A percentile compares a stretch with the other conserved stretches of the same genome.
Evolutionary conservation across 1,284 basidiomycete genomes (phyloP).

Genomic region (Ustilago bromivora): DNA sequence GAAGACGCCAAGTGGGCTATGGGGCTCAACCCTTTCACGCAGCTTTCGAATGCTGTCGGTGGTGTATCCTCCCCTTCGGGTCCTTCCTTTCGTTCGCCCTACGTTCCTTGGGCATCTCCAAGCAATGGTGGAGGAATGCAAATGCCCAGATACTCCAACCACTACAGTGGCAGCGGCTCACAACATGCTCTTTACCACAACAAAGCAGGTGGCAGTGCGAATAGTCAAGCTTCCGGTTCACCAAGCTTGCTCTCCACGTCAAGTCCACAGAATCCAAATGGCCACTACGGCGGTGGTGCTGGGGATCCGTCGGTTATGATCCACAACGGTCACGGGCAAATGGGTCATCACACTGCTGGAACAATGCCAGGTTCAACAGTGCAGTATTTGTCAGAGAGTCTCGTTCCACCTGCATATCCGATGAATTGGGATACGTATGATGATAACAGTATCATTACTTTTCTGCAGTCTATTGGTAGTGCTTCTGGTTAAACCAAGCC

Average conservation of each 20-base stretch:
- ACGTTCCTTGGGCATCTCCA: constrained; percentile 23
- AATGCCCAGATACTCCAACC: constrained; percentile 17
- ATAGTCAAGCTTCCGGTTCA: constrained; percentile 36
- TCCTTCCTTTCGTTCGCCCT: constrained; percentile 21
- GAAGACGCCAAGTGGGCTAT: constrained; percentile 52
- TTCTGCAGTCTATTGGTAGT: constrained; percentile 45
- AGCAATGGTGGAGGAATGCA: constrained; percentile 16
- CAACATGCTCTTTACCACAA: constrained; percentile 34
- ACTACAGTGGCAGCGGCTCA: constrained; percentile 16
- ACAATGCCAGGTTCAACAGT: constrained; percentile 23
- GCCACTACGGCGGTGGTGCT: constrained; percentile 8
- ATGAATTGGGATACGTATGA: constrained; percentile 54
- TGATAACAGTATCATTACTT: constrained; percentile 55
- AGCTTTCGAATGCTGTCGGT: constrained; percentile 27
- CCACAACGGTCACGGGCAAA: constrained; percentile 22
- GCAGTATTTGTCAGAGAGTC: constrained; percentile 42
- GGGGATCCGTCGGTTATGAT: constrained; percentile 24
- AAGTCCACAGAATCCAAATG: constrained; percentile 22
- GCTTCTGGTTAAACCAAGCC: constrained; percentile 9
- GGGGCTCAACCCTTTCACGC: constrained; percentile 45
- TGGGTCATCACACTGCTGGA: constrained; percentile 1
- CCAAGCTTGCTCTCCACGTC: constrained; percentile 32
- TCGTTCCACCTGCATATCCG: constrained; percentile 49
- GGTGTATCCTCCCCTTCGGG: not conserved
- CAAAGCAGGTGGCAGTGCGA: constrained; percentile 10